These are phyloP conservation scores for Suhomyces chickasaworum DNA, from an alignment of 1,139 yeast genomes.

Conservation along the genomic window DNA sequence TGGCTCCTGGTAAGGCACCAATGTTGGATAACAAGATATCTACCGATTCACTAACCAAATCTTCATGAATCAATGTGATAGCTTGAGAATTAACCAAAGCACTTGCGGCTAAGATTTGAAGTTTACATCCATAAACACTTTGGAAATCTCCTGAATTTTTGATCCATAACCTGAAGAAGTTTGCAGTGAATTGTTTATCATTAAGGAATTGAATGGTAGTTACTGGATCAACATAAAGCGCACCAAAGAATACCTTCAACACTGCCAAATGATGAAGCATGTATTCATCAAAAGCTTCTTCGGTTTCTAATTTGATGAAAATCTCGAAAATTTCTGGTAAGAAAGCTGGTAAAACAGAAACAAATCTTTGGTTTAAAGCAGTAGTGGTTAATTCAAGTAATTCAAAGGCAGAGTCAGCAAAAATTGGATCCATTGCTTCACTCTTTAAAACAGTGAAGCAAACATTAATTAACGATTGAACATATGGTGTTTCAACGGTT, in stretches of 20 bases:
- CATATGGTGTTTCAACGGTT: slow-evolving; percentile 40
- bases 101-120: slow-evolving; percentile 49
- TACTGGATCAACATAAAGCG: slow-evolving; percentile 43
- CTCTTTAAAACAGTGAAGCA: slow-evolving; percentile 40
- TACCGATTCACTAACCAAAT: slow-evolving; percentile 42
- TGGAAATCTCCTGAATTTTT: slow-evolving; percentile 49
- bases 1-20: slow-evolving; percentile 51
- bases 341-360: slow-evolving; percentile 37
- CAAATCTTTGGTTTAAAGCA: slow-evolving; percentile 38
- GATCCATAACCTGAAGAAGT: slow-evolving; percentile 52
- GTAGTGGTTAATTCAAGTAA: slow-evolving; percentile 42
- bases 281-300: slow-evolving; percentile 49
- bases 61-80: slow-evolving; percentile 27
- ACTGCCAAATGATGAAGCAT: slow-evolving; percentile 51
- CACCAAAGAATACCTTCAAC: slow-evolving; percentile 46
- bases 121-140: slow-evolving; percentile 59
- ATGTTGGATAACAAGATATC: slow-evolving; percentile 45
- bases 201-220: slow-evolving; percentile 40
- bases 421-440: slow-evolving; percentile 44
- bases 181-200: slow-evolving; percentile 37
- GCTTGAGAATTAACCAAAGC: slow-evolving; percentile 28
- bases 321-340: slow-evolving; percentile 42
- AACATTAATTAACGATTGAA: slow-evolving; percentile 41
- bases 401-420: slow-evolving; percentile 46
- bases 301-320: slow-evolving; percentile 37